Conservation (phyloP, 2,329 filamentous ascomycete species). For the Neonectria punicea region DNA sequence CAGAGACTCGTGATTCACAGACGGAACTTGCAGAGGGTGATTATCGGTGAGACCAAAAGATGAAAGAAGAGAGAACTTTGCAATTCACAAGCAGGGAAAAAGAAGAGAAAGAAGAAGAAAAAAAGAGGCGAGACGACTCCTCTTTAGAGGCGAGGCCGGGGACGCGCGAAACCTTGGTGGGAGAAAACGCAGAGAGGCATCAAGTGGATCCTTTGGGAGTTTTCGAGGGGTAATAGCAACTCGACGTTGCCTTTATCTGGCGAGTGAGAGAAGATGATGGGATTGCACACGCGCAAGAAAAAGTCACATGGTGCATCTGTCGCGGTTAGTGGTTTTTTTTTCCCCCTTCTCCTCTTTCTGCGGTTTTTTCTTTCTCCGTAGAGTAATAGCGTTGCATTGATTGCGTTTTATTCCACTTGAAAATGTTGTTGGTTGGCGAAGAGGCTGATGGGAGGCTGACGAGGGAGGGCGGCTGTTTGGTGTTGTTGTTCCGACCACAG, state of each 20-base stretch:
- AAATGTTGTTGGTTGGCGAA: not conserved
- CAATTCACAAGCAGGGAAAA: conserved; percentile 5
- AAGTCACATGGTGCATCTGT: conserved; percentile 22
- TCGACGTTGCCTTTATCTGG: conserved; percentile 39
- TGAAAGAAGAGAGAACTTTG: conserved; percentile 11
- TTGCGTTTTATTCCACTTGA: not conserved
- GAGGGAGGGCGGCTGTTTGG: not conserved
- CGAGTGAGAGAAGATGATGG: conserved; percentile 37
- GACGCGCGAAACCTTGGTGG: conserved; percentile 34
- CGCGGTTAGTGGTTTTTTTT: conserved; percentile 6
- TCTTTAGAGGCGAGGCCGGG: conserved; percentile 24
- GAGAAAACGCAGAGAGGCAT: conserved; percentile 33
- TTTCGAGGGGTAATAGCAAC: conserved; percentile 46
- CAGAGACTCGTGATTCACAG: not conserved
- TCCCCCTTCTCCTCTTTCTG: not conserved
- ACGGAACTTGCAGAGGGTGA: not conserved
- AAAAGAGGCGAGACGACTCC: conserved; percentile 24
- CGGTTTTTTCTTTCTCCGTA: not conserved
- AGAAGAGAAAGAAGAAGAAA: not conserved
- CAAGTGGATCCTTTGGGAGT: conserved; percentile 44
- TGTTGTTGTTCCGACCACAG: not conserved
- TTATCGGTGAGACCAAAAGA: not conserved
- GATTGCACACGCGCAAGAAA: conserved; percentile 21
- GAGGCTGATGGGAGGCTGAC: not conserved
- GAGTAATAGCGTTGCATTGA: not conserved